Evolutionary conservation across 306 rosid genomes (phyloP), one percentile per base, ranked within the genome.

Genomic region (Dalbergia cochinchinensis): DNA sequence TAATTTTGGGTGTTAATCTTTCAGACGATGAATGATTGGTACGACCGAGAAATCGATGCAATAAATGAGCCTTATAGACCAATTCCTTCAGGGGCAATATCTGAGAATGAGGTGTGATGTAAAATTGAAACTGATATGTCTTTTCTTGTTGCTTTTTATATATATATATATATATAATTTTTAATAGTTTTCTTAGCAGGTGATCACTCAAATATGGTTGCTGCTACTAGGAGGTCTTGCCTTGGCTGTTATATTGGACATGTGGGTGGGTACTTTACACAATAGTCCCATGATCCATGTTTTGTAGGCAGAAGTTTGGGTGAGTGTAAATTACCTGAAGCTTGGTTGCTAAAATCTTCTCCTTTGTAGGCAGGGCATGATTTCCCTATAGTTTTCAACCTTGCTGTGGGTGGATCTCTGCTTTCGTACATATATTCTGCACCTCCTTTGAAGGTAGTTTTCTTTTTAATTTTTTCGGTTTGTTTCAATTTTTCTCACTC

Each of bases 1-100:
- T 6, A 73, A 62, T 79, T 75, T 11, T 70, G 19, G 48, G 34
- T 63, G 41, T 79, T 73, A 65, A 45, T 41, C 77, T 45, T 73
- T 70, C 67, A 95, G 99, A 95, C 99, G 33, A 47, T 95, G 65
- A 95, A 95, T 80, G 99, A 95, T 80, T 95, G 98, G 98, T 95
- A 95, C 85, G 99, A 93, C 87, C 86, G 98, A 85, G 99, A 95
- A 69, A 91, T 93, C 16, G 98, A 95, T 88, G 99, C 99, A 20
- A 95, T 95, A 59, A 95, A 95, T 41, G 99, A 95, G 80, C 99
- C 99, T 77, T 95, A 95, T 73, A 92, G 99, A 53, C 99, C 99
- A 54, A 95, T 95, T 88, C 99, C 99, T 73, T 95, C 99, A 0
- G 99, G 99, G 33, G 94, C 90, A 65, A 95, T 93, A 84, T 84